phyloP scores from a whole-genome alignment of 225 moss, liverwort and hornwort species.

The Polytrichum formosum region DNA sequence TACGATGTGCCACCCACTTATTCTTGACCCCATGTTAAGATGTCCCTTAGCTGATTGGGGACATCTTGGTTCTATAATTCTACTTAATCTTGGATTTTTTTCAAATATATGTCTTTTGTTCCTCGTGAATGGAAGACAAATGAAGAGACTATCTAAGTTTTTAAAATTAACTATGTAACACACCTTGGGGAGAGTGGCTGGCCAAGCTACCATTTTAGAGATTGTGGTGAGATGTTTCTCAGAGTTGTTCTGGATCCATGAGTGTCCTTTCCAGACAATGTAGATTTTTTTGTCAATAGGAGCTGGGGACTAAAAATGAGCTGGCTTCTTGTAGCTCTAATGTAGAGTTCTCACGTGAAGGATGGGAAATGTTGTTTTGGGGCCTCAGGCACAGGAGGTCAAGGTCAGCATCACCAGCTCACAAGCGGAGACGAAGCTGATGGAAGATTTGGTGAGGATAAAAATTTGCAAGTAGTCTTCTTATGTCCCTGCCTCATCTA shows the following conservation, averaged over 20 bases:
- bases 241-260: too few relatives aligned
- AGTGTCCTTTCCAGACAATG: too few relatives aligned
- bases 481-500: constrained; percentile 31
- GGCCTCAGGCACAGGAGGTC: constrained; percentile 58
- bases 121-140: too few relatives aligned
- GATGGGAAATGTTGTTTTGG: constrained; percentile 33
- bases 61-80: constrained; percentile 9
- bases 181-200: too few relatives aligned
- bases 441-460: constrained; percentile 21
- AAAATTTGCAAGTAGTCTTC: constrained; percentile 15
- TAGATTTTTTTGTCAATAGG: too few relatives aligned
- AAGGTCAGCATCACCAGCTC: constrained; percentile 49
- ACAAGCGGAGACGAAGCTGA: constrained; percentile 66
- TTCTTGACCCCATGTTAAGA: constrained; percentile 12
- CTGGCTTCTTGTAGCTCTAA: too few relatives aligned
- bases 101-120: not conserved
- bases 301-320: too few relatives aligned
- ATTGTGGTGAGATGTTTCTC: too few relatives aligned
- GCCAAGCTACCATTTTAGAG: too few relatives aligned
- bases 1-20: constrained; percentile 84
- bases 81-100: not conserved
- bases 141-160: too few relatives aligned
- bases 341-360: constrained; percentile 27
- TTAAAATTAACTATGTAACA: too few relatives aligned
- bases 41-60: constrained; percentile 14